Percentiles rank a stretch among this genome's conserved stretches.
Evolutionary conservation across 495 filamentous ascomycete genomes (phyloP).

Genomic region (Neurospora discreta): DNA sequence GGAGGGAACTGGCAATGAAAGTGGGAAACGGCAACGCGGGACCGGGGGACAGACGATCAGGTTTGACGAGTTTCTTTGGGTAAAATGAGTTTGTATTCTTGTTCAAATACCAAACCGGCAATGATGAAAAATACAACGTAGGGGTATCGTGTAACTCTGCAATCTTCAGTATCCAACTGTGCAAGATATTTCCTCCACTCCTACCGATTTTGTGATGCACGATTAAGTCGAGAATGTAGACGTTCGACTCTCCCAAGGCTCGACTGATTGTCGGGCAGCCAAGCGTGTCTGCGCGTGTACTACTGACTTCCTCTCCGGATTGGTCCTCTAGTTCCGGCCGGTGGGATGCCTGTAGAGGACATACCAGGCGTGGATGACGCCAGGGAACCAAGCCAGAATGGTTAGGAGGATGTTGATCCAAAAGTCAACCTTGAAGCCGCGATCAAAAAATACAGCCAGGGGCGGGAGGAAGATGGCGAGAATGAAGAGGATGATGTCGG

Average conservation of each 20-base stretch:
- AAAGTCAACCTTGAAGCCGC: slow-evolving; percentile 71
- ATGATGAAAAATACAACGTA: not conserved
- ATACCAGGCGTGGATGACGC: slow-evolving; percentile 62
- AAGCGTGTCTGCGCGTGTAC: not conserved
- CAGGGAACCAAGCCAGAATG: slow-evolving; percentile 70
- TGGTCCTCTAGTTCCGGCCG: not conserved
- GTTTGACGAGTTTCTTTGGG: not conserved
- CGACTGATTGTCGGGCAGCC: not conserved
- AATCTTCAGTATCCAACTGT: not conserved
- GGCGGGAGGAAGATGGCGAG: slow-evolving; percentile 79
- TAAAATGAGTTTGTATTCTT: not conserved
- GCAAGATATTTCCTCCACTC: not conserved
- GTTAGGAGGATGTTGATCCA: slow-evolving; percentile 83
- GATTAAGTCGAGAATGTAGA: not conserved
- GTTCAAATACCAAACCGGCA: not conserved
- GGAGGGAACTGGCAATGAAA: slow-evolving; percentile 24
- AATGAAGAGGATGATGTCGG: slow-evolving; percentile 10
- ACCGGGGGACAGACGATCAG: not conserved
- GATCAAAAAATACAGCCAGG: slow-evolving; percentile 84
- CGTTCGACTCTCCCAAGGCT: not conserved
- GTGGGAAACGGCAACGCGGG: slow-evolving; percentile 13
- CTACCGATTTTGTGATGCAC: not conserved
- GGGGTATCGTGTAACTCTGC: not conserved
- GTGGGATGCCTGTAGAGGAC: not conserved
- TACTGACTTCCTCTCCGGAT: slow-evolving; percentile 12